Evolutionary conservation across 2,329 filamentous ascomycete species (phyloP), one percentile per base, ranked within the genome.

Genomic region (Diatrype stigma): DNA sequence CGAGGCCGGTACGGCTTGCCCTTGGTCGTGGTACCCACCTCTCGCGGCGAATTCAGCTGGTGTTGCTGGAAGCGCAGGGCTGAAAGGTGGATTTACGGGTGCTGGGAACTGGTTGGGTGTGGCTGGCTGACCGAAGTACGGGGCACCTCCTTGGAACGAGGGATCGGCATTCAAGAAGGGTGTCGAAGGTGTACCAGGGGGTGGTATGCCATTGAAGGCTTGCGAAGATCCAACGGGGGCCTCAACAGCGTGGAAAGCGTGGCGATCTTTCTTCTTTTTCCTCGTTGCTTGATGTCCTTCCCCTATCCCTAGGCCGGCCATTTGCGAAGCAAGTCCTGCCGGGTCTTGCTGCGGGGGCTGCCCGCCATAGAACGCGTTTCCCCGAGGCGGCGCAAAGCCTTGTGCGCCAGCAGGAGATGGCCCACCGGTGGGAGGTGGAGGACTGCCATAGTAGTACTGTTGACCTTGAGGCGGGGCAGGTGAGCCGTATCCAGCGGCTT

Each of bases 211-310:
- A 65, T 86, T 86, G 72, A 88, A 89, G 11, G 83, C 74, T 63
- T 87, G 84, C 6, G 85, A 83, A 32, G 83, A 84, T 46, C 84
- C 83, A 5, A 77, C 77, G 12, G 85, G 78, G 21, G 88, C 83
- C 57, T 93, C 90, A 48, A 97, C 82, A 37, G 84, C 86, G 69
- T 97, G 93, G 70, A 96, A 89, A 56, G 92, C 93, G 72, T 97
- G 93, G 53, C 90, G 84, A 68, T 96, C 88, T 79, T 96, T 96
- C 83, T 96, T 97, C 78, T 92, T 90, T 70, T 78, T 87, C 67
- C 84, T 79, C 51, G 71, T 72, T 2, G 74, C 74, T 46, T 80
- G 67, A 34, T 76, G 73, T 44, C 76, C 70, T 40, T 79, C 74
- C 32, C 79, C 83, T 59, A 96, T 74, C 38, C 79, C 85, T 80